These are phyloP conservation scores for Tylopilus sp. DNA, from an alignment of 1,284 basidiomycete genomes.

Conservation along the genomic window DNA sequence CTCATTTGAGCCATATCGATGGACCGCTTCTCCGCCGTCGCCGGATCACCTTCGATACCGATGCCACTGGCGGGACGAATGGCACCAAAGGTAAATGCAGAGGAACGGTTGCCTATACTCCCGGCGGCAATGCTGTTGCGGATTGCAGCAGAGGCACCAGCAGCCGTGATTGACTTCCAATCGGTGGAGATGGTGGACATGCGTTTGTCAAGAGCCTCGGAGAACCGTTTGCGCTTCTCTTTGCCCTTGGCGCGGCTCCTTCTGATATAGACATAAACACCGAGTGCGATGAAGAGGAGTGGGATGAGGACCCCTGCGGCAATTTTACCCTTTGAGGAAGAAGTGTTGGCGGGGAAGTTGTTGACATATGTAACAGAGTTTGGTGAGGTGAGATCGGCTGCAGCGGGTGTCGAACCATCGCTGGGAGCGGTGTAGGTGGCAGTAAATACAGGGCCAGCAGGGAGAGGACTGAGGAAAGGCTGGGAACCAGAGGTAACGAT, in stretches of 20 bases:
- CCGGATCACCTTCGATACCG: conserved; percentile 55
- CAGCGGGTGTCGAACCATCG: conserved; percentile 54
- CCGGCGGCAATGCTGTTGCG: conserved; percentile 73
- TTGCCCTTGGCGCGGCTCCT: conserved; percentile 67
- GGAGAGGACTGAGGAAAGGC: conserved; percentile 66
- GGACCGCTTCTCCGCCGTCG: conserved; percentile 46
- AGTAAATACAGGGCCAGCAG: conserved; percentile 80
- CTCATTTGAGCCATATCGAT: conserved; percentile 60
- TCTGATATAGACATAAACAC: conserved; percentile 64
- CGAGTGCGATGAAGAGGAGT: conserved; percentile 64
- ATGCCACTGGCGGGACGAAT: conserved; percentile 64
- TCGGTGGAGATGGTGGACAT: conserved; percentile 84
- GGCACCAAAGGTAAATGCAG: conserved; percentile 65
- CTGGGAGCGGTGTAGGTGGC: conserved; percentile 68
- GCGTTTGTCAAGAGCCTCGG: conserved; percentile 79
- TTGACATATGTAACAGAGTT: conserved; percentile 52
- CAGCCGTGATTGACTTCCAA: conserved; percentile 80
- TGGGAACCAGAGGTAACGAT: conserved; percentile 70
- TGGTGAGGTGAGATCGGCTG: conserved; percentile 50
- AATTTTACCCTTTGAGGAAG: conserved; percentile 68
- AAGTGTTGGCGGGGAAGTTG: conserved; percentile 50
- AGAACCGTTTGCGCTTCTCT: conserved; percentile 76
- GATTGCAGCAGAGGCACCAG: conserved; percentile 79
- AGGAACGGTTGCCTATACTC: conserved; percentile 54
- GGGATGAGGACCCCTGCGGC: conserved; percentile 87